Evolutionary conservation across 805 yeast genomes (phyloP).

Genomic region (Ogataea nitratoaversa): DNA sequence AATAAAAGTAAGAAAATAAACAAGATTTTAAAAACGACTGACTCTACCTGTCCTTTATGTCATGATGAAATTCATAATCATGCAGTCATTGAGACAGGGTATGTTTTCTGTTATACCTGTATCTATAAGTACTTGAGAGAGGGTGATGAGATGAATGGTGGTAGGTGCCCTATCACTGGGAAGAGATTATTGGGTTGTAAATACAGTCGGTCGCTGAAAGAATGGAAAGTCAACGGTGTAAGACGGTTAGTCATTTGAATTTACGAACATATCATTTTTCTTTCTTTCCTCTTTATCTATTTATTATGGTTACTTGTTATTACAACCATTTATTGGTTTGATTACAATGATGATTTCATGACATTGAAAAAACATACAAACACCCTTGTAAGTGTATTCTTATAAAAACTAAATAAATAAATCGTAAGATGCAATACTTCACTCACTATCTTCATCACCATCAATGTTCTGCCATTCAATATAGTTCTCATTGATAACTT

Average conservation of each 20-base stretch:
- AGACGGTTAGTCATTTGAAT: constrained; percentile 67
- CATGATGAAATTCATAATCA: constrained; percentile 63
- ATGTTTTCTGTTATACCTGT: constrained; percentile 85
- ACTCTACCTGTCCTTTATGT: constrained; percentile 65
- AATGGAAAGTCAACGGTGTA: constrained; percentile 73
- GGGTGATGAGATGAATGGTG: constrained; percentile 45
- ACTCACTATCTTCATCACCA: constrained; percentile 35
- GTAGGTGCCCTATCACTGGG: constrained; percentile 83
- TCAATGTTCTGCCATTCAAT: constrained; percentile 84
- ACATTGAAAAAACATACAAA: neutral
- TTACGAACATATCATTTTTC: no score
- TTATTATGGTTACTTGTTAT: no score
- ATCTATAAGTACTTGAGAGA: constrained; percentile 60
- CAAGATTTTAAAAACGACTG: constrained; percentile 23
- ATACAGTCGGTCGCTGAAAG: constrained; percentile 50
- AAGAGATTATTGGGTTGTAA: constrained; percentile 66
- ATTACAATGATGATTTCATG: no score
- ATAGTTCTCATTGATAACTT: constrained; percentile 50
- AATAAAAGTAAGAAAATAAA: constrained; percentile 6
- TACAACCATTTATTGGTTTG: no score
- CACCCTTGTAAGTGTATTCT: neutral
- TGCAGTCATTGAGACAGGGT: constrained; percentile 87
- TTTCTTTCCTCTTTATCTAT: no score
- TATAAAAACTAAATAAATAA: neutral
- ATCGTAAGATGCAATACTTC: neutral